Conservation (phyloP, 2,329 filamentous ascomycete genomes). For the Verticillium klebahnii region DNA sequence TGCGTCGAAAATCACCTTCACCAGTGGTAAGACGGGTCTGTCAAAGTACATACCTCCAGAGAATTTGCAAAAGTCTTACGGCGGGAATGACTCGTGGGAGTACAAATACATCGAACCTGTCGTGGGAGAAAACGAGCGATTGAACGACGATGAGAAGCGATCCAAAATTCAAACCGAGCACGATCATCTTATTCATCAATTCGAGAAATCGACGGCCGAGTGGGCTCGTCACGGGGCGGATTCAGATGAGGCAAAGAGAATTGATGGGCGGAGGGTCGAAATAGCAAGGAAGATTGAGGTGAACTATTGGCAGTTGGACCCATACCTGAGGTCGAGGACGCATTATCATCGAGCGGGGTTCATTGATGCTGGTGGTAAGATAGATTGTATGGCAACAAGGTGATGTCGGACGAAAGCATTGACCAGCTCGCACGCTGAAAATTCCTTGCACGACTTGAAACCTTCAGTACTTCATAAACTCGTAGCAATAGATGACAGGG, state of each 20-base stretch:
- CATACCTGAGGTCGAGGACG: conserved; percentile 51
- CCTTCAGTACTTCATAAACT: too few relatives aligned
- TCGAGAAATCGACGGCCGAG: conserved; percentile 52
- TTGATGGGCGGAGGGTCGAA: conserved; percentile 31
- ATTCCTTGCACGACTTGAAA: too few relatives aligned
- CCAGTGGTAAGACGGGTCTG: conserved; percentile 57
- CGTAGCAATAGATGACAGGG: too few relatives aligned
- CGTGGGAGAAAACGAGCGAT: conserved; percentile 52
- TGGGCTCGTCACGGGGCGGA: conserved; percentile 48
- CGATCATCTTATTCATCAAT: conserved; percentile 45
- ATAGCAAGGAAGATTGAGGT: conserved; percentile 46
- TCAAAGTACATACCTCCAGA: conserved; percentile 53
- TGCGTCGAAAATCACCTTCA: conserved; percentile 68
- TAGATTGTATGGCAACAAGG: not conserved
- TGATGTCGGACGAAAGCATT: not conserved
- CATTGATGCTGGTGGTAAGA: not conserved
- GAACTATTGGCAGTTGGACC: conserved; percentile 70
- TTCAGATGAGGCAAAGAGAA: conserved; percentile 13
- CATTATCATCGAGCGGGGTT: not conserved
- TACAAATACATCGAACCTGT: conserved; percentile 62
- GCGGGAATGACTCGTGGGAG: conserved; percentile 61
- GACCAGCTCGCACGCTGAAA: too few relatives aligned
- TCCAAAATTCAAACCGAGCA: conserved; percentile 47
- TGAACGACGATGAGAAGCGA: conserved; percentile 38
- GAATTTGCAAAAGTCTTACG: conserved; percentile 60